Evolutionary conservation across 306 rosid genomes (phyloP).

Genomic region (Prunus padus): DNA sequence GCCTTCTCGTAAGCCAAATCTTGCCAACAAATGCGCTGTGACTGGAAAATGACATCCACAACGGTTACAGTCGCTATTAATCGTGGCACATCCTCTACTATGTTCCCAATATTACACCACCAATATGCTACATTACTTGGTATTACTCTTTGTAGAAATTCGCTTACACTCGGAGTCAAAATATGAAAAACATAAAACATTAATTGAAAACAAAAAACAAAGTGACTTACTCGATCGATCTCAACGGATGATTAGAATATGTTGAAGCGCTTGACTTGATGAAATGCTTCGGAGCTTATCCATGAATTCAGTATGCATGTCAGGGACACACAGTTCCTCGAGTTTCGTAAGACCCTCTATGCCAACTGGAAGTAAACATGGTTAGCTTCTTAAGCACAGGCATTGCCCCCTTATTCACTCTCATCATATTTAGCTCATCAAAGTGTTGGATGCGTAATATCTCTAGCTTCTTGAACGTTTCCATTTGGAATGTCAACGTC

Average conservation of each 20-base stretch:
- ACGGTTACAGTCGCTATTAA: too few species aligned
- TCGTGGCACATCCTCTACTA: too few species aligned
- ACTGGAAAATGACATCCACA: too few species aligned
- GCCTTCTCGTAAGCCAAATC: too few species aligned
- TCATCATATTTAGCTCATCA: neutral
- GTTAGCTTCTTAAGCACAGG: slow-evolving; percentile 22
- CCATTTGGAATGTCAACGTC: neutral
- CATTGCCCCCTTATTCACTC: neutral
- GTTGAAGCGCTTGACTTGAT: neutral
- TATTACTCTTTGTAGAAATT: too few species aligned
- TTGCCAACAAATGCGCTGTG: too few species aligned
- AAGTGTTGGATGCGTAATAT: slow-evolving; percentile 6
- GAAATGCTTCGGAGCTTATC: neutral
- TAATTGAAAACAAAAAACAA: too few species aligned
- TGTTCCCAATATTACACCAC: too few species aligned
- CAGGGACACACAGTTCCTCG: neutral
- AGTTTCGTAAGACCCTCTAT: neutral
- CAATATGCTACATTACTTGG: too few species aligned
- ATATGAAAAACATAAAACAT: too few species aligned
- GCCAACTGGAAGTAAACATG: slow-evolving; percentile 1
- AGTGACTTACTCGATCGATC: too few species aligned
- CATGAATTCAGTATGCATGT: neutral
- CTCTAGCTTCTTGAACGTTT: slow-evolving; percentile 15
- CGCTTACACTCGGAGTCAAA: too few species aligned
- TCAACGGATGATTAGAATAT: slow-evolving; percentile 2